A percentile compares a stretch with the other conserved stretches of the same genome.
phyloP scores from a whole-genome alignment of 305 asterid genomes.

The Fraxinus baroniana region DNA sequence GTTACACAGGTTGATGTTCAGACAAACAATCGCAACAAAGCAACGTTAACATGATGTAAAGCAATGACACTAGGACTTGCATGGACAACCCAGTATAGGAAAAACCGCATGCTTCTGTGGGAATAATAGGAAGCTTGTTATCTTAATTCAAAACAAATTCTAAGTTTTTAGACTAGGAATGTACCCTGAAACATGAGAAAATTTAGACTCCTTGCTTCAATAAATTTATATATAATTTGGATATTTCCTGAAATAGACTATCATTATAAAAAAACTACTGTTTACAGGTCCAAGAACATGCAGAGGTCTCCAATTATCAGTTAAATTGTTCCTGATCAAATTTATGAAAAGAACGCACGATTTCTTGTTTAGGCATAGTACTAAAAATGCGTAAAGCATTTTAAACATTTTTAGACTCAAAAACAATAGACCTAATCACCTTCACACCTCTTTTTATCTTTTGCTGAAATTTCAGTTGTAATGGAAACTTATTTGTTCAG shows the following conservation, averaged over 20 bases:
- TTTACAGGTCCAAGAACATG: not conserved
- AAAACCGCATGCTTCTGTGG: not conserved
- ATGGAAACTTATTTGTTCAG: not conserved
- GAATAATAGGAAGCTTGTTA: not conserved
- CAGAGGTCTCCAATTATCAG: not conserved
- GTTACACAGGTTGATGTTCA: not conserved
- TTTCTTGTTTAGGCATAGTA: not conserved
- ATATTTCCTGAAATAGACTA: not conserved
- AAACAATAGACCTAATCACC: not conserved
- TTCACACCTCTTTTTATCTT: not conserved
- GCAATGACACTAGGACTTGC: not conserved
- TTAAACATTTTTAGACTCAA: not conserved
- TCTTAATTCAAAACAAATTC: not conserved
- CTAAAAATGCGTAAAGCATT: not conserved
- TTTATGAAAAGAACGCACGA: not conserved
- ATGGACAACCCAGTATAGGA: not conserved
- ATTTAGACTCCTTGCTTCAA: not conserved
- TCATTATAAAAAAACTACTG: not conserved
- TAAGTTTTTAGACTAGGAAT: not conserved
- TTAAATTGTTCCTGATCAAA: not conserved
- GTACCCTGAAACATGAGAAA: not conserved
- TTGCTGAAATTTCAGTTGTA: not conserved
- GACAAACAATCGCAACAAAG: not conserved
- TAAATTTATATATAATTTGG: not conserved
- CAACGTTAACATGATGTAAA: not conserved